These are phyloP conservation scores for Hortiboletus flavorubellus DNA, from an alignment of 768 basidiomycete species.

Conservation along the genomic window DNA sequence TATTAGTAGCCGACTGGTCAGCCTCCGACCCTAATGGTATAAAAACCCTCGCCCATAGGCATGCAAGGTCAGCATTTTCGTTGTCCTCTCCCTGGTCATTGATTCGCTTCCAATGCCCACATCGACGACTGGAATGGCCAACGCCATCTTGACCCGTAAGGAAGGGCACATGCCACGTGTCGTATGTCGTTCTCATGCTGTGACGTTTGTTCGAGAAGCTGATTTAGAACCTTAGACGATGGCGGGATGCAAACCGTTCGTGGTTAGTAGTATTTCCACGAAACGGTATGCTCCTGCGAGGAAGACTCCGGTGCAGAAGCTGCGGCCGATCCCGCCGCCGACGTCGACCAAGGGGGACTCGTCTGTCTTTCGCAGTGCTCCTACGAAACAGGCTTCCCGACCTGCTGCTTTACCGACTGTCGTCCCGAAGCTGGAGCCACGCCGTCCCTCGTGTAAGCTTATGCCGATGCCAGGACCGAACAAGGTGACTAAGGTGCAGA, in stretches of 20 bases:
- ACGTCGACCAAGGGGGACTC: neutral
- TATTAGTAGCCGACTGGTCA: neutral
- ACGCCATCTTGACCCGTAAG: neutral
- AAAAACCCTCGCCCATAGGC: neutral
- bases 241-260: constrained; percentile 6
- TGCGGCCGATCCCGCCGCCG: neutral
- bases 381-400: neutral
- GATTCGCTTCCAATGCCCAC: neutral
- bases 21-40: neutral
- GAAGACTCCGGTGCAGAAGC: neutral
- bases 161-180: no score
- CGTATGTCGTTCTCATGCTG: neutral
- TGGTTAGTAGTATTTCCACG: constrained; percentile 1
- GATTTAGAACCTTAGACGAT: neutral
- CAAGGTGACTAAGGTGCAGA: neutral
- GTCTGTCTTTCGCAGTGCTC: neutral
- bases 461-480: neutral
- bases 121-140: neutral
- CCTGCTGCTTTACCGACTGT: neutral
- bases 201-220: no score
- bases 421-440: neutral
- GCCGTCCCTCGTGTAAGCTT: neutral
- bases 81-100: neutral
- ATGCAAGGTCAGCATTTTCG: neutral
- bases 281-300: neutral